Conservation (phyloP, 768 basidiomycete species). For the Suillus occidentalis region DNA sequence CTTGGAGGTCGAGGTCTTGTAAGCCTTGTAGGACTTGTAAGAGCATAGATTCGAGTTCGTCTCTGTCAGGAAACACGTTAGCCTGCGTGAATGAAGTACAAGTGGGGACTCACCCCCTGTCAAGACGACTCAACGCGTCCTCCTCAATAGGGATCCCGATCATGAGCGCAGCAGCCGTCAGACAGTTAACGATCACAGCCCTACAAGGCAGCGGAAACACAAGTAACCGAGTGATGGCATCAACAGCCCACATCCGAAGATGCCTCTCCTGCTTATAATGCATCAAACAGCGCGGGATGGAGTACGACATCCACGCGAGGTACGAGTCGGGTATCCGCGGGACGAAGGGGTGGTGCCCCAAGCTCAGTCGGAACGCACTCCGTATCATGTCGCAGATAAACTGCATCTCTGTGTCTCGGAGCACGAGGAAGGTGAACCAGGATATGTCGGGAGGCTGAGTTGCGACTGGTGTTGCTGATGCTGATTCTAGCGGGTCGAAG, state of each 20-base stretch:
- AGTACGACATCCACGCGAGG: constrained; percentile 7
- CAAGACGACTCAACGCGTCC: not conserved
- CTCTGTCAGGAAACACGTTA: not conserved
- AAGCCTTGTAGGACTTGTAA: not conserved
- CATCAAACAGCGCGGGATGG: constrained; percentile 2
- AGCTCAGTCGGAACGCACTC: not conserved
- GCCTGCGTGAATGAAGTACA: not conserved
- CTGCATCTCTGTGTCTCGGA: not conserved
- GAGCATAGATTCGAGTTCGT: not conserved
- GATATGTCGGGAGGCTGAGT: not conserved
- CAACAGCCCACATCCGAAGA: constrained; percentile 5
- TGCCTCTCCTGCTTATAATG: not conserved
- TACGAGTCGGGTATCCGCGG: not conserved
- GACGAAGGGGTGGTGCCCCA: not conserved
- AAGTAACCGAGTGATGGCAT: constrained; percentile 4
- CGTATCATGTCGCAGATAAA: constrained; percentile 6
- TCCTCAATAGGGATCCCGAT: constrained; percentile 1
- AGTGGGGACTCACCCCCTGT: not conserved
- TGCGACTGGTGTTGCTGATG: not conserved
- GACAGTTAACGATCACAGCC: not conserved
- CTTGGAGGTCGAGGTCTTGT: not conserved
- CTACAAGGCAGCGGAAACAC: not conserved
- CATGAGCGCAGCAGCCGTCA: constrained; percentile 4
- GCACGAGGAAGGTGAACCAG: constrained; percentile 4
- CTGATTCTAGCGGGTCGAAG: not conserved